Base-by-base conservation (phyloP, 176 grass and related monocot species). In the Zizania latifolia region DNA sequence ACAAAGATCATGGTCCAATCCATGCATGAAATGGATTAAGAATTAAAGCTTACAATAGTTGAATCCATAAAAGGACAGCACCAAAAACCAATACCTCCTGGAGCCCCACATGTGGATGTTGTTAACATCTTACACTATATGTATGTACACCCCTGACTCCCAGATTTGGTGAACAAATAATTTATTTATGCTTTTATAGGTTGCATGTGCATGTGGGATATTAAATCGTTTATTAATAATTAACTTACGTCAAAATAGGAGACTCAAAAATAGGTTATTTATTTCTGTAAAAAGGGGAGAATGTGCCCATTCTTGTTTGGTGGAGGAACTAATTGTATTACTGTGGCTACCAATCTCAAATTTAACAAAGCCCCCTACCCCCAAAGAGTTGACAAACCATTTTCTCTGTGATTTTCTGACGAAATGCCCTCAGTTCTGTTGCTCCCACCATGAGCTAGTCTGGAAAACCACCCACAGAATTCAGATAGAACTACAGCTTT, bases 401-500 rank as follows among this genome's bases (percentile, higher is more conserved):
- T 90, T 62, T 85, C 63, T 48, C 48, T 78, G 68, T 71, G 39
- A 80, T 70, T 91, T 50, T 77, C 80, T 45, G 74, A 85, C 71
- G 78, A 76, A 58, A 57, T 51, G 35, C 22, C 75, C 33, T 80
- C 87, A 54, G 75, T 88, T 79, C 69, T 68, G 62, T 90, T 87
- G 63, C 77, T 78, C 31, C 80, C 83, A 59, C 58, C 77, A 55
- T 78, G 68, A 71, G 85, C 81, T 70, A 90, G 78, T 84, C 69
- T 76, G 45, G 76, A 75, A 73, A 92, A 89, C 94, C 91, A 98
- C 54, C 90, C 94, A 83, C 91, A 98, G 21, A 91, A 86, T 63
- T 97, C 94, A 71, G 89, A 83, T 26, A 93, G 78, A 78, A 97
- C 60, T 74, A 97, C 41, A 81, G 90, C 83, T 86, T 85, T 97